phyloP scores from a whole-genome alignment of 1,139 yeast genomes.

The Chernovozyma aurita region DNA sequence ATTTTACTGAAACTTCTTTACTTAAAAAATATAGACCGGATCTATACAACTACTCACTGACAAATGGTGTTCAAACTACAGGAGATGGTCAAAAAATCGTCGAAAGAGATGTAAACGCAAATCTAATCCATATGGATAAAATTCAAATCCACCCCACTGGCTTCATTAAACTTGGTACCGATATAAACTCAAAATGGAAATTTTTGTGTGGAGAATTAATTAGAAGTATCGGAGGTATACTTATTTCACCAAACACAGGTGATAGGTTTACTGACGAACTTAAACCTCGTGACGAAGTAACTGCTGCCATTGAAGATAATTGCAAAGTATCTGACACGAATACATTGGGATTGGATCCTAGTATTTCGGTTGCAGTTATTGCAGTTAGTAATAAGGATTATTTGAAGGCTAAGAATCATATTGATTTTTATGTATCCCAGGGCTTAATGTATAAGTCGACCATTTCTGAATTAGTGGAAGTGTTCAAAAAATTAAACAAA shows the following conservation, averaged over 20 bases:
- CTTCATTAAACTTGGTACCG: slow-evolving; percentile 20
- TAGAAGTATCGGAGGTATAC: slow-evolving; percentile 36
- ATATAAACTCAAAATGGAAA: slow-evolving; percentile 19
- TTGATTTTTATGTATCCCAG: slow-evolving; percentile 26
- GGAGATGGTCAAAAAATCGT: slow-evolving; percentile 39
- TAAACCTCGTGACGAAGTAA: slow-evolving; percentile 29
- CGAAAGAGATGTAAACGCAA: slow-evolving; percentile 25
- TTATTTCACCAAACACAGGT: slow-evolving; percentile 27
- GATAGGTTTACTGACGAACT: slow-evolving; percentile 32
- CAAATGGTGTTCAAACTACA: slow-evolving; percentile 31
- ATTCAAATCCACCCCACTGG: slow-evolving; percentile 41
- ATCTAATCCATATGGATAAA: slow-evolving; percentile 32
- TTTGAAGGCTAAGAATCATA: slow-evolving; percentile 23
- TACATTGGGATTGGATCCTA: slow-evolving; percentile 8
- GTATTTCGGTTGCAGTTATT: slow-evolving; percentile 20
- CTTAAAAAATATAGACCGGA: slow-evolving; percentile 31
- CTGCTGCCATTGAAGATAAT: slow-evolving; percentile 20
- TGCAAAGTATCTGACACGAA: slow-evolving; percentile 16
- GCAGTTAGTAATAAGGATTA: slow-evolving; percentile 24
- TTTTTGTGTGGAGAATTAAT: slow-evolving; percentile 35
- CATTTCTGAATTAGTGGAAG: slow-evolving; percentile 15
- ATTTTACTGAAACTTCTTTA: slow-evolving; percentile 18
- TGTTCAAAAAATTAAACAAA: slow-evolving; percentile 14
- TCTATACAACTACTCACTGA: slow-evolving; percentile 26
- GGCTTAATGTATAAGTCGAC: slow-evolving; percentile 24